phyloP scores from a whole-genome alignment of 2,329 filamentous ascomycete genomes.

The Curvularia spicifera region DNA sequence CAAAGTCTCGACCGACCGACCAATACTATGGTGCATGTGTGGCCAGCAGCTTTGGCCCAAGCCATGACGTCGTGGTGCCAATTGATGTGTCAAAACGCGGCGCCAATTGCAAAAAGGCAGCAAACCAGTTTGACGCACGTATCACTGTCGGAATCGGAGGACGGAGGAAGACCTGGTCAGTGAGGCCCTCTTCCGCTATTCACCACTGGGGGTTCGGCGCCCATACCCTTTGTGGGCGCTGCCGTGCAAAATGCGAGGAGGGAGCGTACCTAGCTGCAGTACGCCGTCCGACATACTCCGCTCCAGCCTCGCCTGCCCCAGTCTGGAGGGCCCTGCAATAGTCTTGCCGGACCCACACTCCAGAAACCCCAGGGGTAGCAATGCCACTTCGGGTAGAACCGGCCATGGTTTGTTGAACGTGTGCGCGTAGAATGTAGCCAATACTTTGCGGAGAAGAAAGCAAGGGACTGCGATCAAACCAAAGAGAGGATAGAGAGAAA shows the following conservation, averaged over 20 bases:
- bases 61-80: constrained; percentile 10
- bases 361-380: constrained; percentile 3
- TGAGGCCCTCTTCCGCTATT: constrained; percentile 4
- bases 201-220: constrained; percentile 10
- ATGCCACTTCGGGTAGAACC: constrained; percentile 5
- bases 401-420: not conserved
- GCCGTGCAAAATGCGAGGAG: constrained; percentile 1
- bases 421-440: not conserved
- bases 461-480: not conserved
- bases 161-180: constrained; percentile 5
- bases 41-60: not conserved
- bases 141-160: constrained; percentile 9
- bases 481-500: not conserved
- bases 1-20: constrained; percentile 6
- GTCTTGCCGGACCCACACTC: constrained; percentile 1
- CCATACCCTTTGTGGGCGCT: constrained; percentile 11
- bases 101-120: constrained; percentile 8
- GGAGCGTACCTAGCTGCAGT: constrained; percentile 15
- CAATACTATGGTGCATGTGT: constrained; percentile 3
- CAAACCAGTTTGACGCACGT: constrained; percentile 4
- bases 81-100: constrained; percentile 11
- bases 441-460: not conserved
- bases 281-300: constrained; percentile 15
- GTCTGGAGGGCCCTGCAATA: constrained; percentile 5
- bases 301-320: constrained; percentile 7